A percentile compares a stretch with the other conserved stretches of the same genome.
Evolutionary conservation across 2,329 filamentous ascomycete genomes (phyloP).

Genomic region (Parascedosporium putredinis): DNA sequence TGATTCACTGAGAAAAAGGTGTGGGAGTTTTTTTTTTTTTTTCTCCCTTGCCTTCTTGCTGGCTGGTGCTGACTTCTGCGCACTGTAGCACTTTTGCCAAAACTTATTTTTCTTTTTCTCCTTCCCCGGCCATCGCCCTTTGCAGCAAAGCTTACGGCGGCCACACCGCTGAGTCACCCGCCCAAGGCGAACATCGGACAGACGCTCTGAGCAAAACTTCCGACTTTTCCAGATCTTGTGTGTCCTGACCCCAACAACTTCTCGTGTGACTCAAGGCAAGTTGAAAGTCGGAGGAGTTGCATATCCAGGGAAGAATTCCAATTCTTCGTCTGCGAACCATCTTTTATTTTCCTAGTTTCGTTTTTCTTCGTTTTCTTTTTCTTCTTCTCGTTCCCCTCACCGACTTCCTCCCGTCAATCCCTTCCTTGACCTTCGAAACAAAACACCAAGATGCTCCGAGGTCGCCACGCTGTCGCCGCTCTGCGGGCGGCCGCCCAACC

Average conservation of each 20-base stretch:
- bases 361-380: background rate
- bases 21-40: background rate
- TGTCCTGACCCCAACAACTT: background rate
- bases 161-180: constrained; percentile 6
- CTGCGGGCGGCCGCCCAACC: constrained; percentile 30
- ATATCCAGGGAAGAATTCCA: background rate
- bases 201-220: background rate
- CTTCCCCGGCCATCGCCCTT: background rate
- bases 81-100: no score
- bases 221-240: constrained; percentile 1
- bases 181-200: background rate
- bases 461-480: constrained; percentile 36
- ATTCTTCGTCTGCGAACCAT: constrained; percentile 4
- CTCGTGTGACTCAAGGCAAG: constrained; percentile 6
- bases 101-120: background rate
- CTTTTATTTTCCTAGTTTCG: no score
- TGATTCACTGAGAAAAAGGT: background rate
- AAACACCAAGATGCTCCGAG: constrained; percentile 35
- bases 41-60: background rate
- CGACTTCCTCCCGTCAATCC: constrained; percentile 1
- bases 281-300: background rate
- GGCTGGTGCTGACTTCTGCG: background rate
- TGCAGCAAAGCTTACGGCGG: background rate
- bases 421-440: constrained; percentile 5
- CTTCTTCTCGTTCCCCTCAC: background rate